A percentile compares a stretch with the other conserved stretches of the same genome.
Evolutionary conservation across 164 flowering plant species (phyloP).

Genomic region (Berberis vulgaris): DNA sequence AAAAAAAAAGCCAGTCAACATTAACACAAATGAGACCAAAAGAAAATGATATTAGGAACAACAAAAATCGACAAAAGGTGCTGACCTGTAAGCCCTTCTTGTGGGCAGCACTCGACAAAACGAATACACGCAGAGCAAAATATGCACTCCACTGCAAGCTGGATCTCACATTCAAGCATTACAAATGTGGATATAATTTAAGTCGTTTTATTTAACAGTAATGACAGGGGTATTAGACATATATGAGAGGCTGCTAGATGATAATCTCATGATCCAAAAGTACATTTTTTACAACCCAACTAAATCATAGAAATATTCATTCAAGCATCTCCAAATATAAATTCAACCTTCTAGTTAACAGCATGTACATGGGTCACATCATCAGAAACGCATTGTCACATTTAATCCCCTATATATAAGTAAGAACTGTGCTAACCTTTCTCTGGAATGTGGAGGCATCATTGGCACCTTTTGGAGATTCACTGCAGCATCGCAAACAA

Average conservation of each 20-base stretch:
- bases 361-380: no score
- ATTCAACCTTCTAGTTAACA: no score
- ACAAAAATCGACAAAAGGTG: slow-evolving; percentile 1
- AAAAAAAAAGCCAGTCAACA: slow-evolving; percentile 1
- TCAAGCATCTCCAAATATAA: no score
- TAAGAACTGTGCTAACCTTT: slow-evolving; percentile 53
- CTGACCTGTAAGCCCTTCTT: slow-evolving; percentile 93
- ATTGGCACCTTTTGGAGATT: slow-evolving; percentile 95
- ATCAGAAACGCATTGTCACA: no score
- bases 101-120: slow-evolving; percentile 97
- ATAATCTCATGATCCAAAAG: background rate
- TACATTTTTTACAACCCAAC: no score
- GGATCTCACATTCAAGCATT: slow-evolving; percentile 15
- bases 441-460: slow-evolving; percentile 96
- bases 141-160: slow-evolving; percentile 99
- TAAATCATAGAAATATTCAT: no score
- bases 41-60: background rate
- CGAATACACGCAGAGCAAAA: slow-evolving; percentile 99
- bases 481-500: slow-evolving; percentile 39
- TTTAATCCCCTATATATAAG: no score
- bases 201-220: background rate
- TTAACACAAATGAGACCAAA: slow-evolving; percentile 1
- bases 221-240: no score
- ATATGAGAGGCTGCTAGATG: no score
- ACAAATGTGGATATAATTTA: background rate